Evolutionary conservation across 1,139 yeast species (phyloP), one percentile per base, ranked within the genome.

Genomic region (Yamadazyma kanchanaburiensis): DNA sequence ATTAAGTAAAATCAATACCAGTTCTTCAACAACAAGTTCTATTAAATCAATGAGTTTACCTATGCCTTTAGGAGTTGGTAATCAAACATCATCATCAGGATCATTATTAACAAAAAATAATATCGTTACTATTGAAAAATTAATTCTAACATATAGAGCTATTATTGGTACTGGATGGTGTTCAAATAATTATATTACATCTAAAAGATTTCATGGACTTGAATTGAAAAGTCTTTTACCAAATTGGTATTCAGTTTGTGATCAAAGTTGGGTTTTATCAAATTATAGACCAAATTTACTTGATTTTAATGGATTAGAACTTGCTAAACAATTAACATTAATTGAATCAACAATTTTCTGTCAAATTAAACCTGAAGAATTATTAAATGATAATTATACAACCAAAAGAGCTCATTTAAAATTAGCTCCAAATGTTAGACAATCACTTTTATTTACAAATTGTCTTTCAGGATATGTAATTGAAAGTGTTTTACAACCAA

Each of bases 301-400:
- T 15, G 91, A 84, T 40, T 72, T 82, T 45, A 87, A 85, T 49
- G 82, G 94, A 0, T 62, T 80, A 38, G 96, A 87, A 46, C 61
- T 86, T 27, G 96, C 96, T 3, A 81, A 81, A 48, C 96, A 88
- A 51, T 63, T 89, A 37, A 85, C 96, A 0, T 59, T 85, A 22
- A 74, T 89, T 45, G 96, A 89, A 55, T 78, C 85, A 6, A 72
- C 69, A 27, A 70, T 88, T 27, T 86, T 83, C 53, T 65, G 85
- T 41, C 55, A 74, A 3, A 75, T 88, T 35, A 71, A 71, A 43
- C 78, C 89, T 1, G 79, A 73, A 22, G 97, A 89, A 53, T 61
- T 88, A 31, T 58, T 86, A 35, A 81, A 84, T 49, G 83, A 78
- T 42, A 84, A 85, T 48, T 85, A 77, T 50, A 64, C 85, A 4